phyloP scores from a whole-genome alignment of 2,329 filamentous ascomycete species.

The Rutstroemia sp. region DNA sequence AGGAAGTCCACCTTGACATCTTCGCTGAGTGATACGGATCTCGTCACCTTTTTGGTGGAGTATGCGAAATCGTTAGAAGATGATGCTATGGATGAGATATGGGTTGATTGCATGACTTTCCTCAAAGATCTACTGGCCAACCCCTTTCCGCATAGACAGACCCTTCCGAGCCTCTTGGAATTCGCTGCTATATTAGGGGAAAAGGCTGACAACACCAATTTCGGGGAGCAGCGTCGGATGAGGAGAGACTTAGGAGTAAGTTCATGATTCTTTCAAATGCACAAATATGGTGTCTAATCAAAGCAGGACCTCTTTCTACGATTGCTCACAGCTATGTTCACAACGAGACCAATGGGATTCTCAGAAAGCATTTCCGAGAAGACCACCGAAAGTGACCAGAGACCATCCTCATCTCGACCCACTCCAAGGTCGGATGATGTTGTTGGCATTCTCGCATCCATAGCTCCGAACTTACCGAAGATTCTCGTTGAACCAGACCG shows the following conservation, averaged over 20 bases:
- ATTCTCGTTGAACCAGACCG: slow-evolving; percentile 83
- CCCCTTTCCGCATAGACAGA: slow-evolving; percentile 89
- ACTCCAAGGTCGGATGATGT: slow-evolving; percentile 59
- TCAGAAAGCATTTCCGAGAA: slow-evolving; percentile 41
- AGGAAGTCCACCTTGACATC: slow-evolving; percentile 86
- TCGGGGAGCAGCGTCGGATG: slow-evolving; percentile 91
- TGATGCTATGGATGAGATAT: slow-evolving; percentile 97
- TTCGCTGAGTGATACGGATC: slow-evolving; percentile 71
- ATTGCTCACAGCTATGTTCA: slow-evolving; percentile 88
- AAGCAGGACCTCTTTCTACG: slow-evolving; percentile 77
- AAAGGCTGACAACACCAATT: slow-evolving; percentile 97
- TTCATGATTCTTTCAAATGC: slow-evolving; percentile 17
- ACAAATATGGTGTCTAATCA: background rate
- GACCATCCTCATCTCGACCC: slow-evolving; percentile 17
- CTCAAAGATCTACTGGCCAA: slow-evolving; percentile 84
- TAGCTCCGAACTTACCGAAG: slow-evolving; percentile 73
- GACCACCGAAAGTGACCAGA: slow-evolving; percentile 32
- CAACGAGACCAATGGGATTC: slow-evolving; percentile 72
- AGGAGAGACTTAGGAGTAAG: slow-evolving; percentile 78
- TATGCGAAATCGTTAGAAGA: slow-evolving; percentile 89
- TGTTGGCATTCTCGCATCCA: slow-evolving; percentile 67
- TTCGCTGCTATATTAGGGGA: slow-evolving; percentile 86
- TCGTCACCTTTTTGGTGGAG: slow-evolving; percentile 83
- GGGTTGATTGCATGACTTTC: slow-evolving; percentile 89
- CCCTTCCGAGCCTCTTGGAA: slow-evolving; percentile 75